phyloP scores from a whole-genome alignment of 108 stramenopile genomes.

The Conticribra weissflogii region DNA sequence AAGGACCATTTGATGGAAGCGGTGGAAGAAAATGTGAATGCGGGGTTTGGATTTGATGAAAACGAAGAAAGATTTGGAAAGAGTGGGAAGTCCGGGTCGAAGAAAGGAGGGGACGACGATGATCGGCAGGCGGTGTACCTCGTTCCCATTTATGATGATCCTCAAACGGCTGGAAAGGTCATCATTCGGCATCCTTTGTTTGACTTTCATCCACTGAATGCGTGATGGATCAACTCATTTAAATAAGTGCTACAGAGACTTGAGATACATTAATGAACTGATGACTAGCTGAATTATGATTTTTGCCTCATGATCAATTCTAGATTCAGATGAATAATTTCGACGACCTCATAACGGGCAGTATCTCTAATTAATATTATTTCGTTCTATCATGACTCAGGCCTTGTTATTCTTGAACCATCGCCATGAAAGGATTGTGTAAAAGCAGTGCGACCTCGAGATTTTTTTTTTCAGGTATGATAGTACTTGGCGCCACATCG shows the following conservation, averaged over 20 bases:
- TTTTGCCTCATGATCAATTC: too few species aligned
- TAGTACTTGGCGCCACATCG: too few species aligned
- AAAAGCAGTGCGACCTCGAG: too few species aligned
- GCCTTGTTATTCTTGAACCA: too few species aligned
- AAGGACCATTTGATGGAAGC: constrained; percentile 55
- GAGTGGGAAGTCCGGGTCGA: constrained; percentile 25
- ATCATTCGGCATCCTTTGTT: constrained; percentile 75
- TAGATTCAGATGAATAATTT: too few species aligned
- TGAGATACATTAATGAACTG: too few species aligned
- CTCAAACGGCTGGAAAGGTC: constrained; percentile 27
- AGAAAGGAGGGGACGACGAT: constrained; percentile 28
- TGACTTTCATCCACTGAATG: constrained; percentile 68
- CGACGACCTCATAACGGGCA: too few species aligned
- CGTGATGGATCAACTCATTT: background rate
- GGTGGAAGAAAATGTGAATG: constrained; percentile 62
- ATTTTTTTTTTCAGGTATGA: too few species aligned
- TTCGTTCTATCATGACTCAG: too few species aligned
- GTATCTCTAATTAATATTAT: too few species aligned
- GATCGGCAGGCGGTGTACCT: constrained; percentile 62
- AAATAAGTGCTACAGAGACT: background rate
- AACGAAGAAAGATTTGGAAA: constrained; percentile 27
- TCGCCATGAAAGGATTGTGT: too few species aligned
- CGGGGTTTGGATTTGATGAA: constrained; percentile 46
- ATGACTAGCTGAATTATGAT: too few species aligned
- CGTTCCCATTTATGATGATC: constrained; percentile 62